Percentiles rank a stretch among this genome's conserved stretches.
These are phyloP conservation scores for Wickerhamomyces xylosicus DNA, from an alignment of 805 yeast genomes.

Conservation along the genomic window DNA sequence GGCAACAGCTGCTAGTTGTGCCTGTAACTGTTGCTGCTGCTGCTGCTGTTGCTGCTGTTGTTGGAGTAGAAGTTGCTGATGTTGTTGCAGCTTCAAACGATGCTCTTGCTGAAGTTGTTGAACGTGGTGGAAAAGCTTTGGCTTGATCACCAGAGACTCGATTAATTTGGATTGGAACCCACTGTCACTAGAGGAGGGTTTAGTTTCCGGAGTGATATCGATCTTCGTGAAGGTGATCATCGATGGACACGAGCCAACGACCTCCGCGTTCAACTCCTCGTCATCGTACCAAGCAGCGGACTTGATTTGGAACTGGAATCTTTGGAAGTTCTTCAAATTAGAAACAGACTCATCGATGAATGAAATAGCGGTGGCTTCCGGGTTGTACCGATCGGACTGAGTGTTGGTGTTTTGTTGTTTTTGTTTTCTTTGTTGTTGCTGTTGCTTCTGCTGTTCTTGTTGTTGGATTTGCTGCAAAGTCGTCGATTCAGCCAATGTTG, in stretches of 20 bases:
- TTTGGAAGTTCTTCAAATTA: constrained; percentile 26
- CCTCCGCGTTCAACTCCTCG: constrained; percentile 11
- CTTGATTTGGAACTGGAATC: constrained; percentile 25
- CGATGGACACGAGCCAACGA: constrained; percentile 24
- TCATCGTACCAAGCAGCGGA: constrained; percentile 19
- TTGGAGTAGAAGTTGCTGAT: constrained; percentile 5
- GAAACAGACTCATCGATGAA: constrained; percentile 39
- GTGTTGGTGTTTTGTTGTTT: constrained; percentile 19
- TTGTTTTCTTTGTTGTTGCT: constrained; percentile 17
- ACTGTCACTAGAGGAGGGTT: constrained; percentile 9
- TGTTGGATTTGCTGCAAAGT: constrained; percentile 24
- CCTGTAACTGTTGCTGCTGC: not conserved
- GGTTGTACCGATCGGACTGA: constrained; percentile 21
- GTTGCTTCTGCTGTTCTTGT: constrained; percentile 18
- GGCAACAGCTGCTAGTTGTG: not conserved
- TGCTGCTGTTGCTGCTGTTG: not conserved
- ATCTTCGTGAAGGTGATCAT: constrained; percentile 37
- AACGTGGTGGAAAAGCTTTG: not conserved
- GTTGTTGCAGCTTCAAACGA: constrained; percentile 19
- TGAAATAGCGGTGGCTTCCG: constrained; percentile 33
- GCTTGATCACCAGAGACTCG: constrained; percentile 21
- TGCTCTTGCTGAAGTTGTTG: constrained; percentile 4
- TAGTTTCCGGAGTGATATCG: constrained; percentile 20
- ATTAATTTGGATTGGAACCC: constrained; percentile 13
- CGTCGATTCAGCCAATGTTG: constrained; percentile 40